These are phyloP conservation scores for Cladosporium sp. DNA, from an alignment of 2,329 filamentous ascomycete species.

Conservation along the genomic window DNA sequence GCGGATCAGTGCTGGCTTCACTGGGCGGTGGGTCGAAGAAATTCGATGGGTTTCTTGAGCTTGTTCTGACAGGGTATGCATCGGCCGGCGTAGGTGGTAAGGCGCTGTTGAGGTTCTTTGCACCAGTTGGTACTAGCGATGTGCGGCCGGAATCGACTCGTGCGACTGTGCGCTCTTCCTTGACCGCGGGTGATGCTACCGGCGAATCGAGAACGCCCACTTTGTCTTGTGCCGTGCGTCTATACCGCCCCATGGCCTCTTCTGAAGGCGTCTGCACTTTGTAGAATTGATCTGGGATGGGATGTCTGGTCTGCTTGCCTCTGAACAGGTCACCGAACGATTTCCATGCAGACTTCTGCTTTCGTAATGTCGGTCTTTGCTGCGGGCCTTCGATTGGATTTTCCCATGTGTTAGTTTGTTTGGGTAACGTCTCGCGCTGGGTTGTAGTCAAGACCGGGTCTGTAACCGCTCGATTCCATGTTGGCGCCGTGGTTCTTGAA, in stretches of 20 bases:
- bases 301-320: slow-evolving; percentile 23
- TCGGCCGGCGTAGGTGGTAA: background rate
- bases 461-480: slow-evolving; percentile 28
- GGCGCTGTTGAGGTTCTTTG: background rate
- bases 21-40: background rate
- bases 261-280: slow-evolving; percentile 19
- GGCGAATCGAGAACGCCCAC: slow-evolving; percentile 16
- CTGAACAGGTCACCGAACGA: slow-evolving; percentile 30
- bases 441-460: slow-evolving; percentile 23
- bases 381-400: background rate
- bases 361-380: slow-evolving; percentile 20
- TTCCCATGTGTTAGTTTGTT: slow-evolving; percentile 14
- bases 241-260: background rate
- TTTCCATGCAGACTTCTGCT: slow-evolving; percentile 34
- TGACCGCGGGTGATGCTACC: slow-evolving; percentile 7
- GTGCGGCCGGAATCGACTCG: slow-evolving; percentile 6
- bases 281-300: slow-evolving; percentile 20
- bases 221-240: background rate
- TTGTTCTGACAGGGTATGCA: slow-evolving; percentile 7
- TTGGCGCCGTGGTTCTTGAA: slow-evolving; percentile 16
- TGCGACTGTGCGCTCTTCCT: background rate
- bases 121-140: background rate
- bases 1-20: background rate
- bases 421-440: background rate
- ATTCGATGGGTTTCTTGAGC: background rate